Conservation (phyloP, 768 basidiomycete genomes). For the Leccinum arenicola region DNA sequence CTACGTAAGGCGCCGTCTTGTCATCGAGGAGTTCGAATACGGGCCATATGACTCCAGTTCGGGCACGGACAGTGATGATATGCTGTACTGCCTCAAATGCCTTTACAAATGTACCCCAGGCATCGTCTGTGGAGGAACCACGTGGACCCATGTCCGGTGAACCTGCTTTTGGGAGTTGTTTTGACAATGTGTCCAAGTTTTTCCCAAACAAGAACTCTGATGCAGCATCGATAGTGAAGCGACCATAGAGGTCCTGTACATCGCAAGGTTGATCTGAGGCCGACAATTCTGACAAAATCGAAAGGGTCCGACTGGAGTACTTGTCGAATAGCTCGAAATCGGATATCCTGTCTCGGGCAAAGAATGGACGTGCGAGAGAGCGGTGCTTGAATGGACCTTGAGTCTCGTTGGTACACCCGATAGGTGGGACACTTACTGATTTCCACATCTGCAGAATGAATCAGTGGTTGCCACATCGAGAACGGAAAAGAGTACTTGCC, state of each 20-base stretch:
- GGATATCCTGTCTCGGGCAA: slow-evolving; percentile 66
- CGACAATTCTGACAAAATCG: slow-evolving; percentile 44
- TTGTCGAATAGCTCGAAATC: slow-evolving; percentile 69
- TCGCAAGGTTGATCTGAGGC: slow-evolving; percentile 47
- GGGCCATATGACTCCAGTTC: slow-evolving; percentile 42
- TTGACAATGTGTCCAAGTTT: slow-evolving; percentile 59
- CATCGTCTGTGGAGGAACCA: slow-evolving; percentile 56
- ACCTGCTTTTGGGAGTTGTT: slow-evolving; percentile 49
- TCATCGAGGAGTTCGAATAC: slow-evolving; percentile 41
- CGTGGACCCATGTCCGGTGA: slow-evolving; percentile 48
- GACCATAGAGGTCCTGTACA: slow-evolving; percentile 63
- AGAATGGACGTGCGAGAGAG: slow-evolving; percentile 66
- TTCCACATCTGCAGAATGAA: slow-evolving; percentile 51
- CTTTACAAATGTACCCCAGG: slow-evolving; percentile 55
- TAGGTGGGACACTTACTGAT: slow-evolving; percentile 39
- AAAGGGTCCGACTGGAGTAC: slow-evolving; percentile 46
- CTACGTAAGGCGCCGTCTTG: slow-evolving; percentile 33
- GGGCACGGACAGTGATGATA: slow-evolving; percentile 34
- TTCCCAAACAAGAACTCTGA: slow-evolving; percentile 73
- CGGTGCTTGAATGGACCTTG: slow-evolving; percentile 48
- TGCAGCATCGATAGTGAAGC: slow-evolving; percentile 69
- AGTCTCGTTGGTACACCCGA: background rate
- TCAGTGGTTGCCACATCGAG: slow-evolving; percentile 3
- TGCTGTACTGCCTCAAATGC: slow-evolving; percentile 41
- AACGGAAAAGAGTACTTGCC: slow-evolving; percentile 33